phyloP scores from a whole-genome alignment of 177 flowering plant genomes.

The Telopea speciosissima region DNA sequence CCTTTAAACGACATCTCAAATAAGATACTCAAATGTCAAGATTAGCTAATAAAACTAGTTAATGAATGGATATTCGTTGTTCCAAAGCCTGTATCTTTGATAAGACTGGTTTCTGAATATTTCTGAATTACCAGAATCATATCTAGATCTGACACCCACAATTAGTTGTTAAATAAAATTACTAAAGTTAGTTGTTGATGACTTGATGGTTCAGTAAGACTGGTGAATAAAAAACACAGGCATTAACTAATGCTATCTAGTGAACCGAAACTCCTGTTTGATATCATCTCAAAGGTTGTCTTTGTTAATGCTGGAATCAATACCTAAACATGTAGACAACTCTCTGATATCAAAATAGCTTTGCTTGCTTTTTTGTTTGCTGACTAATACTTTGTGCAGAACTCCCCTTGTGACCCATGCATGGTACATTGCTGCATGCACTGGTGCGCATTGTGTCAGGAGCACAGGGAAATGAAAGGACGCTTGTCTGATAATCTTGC shows the following conservation, averaged over 20 bases:
- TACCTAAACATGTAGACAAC: neutral
- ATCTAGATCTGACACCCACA: neutral
- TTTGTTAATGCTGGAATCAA: neutral
- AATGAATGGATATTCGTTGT: neutral
- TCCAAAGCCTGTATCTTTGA: neutral
- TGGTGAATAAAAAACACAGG: neutral
- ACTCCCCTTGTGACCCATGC: slow-evolving; percentile 45
- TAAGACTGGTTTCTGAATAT: neutral
- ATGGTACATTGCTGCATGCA: slow-evolving; percentile 46
- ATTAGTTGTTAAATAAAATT: neutral
- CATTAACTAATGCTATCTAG: neutral
- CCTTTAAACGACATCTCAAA: neutral
- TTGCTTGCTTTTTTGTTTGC: neutral
- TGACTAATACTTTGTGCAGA: slow-evolving; percentile 17
- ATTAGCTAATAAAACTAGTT: neutral
- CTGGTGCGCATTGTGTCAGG: slow-evolving; percentile 47
- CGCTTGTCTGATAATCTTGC: slow-evolving; percentile 29
- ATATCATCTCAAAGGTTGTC: neutral
- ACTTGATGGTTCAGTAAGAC: neutral
- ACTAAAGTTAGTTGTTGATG: neutral
- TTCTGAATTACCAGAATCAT: neutral
- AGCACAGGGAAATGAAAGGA: slow-evolving; percentile 41
- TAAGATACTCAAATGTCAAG: neutral
- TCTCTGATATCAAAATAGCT: neutral
- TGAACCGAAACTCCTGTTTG: neutral